These are phyloP conservation scores for Pinus albicaulis DNA, from an alignment of 75 land plant species.

Conservation along the genomic window DNA sequence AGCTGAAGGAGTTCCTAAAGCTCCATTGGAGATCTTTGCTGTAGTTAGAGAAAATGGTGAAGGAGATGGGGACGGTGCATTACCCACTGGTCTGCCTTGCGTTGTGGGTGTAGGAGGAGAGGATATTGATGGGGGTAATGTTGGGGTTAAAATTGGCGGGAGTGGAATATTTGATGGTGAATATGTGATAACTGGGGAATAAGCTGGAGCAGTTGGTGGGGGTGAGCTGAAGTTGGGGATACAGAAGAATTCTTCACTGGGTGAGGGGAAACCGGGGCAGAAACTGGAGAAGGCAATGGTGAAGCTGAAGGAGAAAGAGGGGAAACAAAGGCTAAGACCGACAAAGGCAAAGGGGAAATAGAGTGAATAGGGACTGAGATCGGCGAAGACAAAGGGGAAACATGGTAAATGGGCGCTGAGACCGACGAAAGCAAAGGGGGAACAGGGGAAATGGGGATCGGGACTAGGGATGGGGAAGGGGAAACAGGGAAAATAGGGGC, in stretches of 20 bases:
- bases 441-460: neutral
- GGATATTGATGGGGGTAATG: neutral
- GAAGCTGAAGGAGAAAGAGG: neutral
- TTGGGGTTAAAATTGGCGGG: neutral
- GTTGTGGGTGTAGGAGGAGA: too few species aligned
- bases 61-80: neutral
- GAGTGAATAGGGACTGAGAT: too few species aligned
- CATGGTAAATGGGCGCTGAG: too few species aligned
- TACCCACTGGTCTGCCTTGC: neutral
- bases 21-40: too few species aligned
- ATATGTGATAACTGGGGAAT: neutral
- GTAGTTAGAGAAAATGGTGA: neutral
- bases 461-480: neutral
- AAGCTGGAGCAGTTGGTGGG: neutral
- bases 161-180: neutral
- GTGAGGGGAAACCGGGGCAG: neutral
- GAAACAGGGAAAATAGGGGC: too few species aligned
- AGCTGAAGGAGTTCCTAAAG: too few species aligned
- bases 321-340: neutral
- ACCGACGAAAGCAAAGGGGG: neutral
- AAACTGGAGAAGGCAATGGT: neutral
- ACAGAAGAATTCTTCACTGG: too few species aligned
- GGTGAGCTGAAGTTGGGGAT: too few species aligned
- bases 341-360: neutral
- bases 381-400: neutral